Evolutionary conservation across 352 stramenopile genomes (phyloP), one percentile per base, ranked within the genome.

Genomic region (Blastocystis sp.): DNA sequence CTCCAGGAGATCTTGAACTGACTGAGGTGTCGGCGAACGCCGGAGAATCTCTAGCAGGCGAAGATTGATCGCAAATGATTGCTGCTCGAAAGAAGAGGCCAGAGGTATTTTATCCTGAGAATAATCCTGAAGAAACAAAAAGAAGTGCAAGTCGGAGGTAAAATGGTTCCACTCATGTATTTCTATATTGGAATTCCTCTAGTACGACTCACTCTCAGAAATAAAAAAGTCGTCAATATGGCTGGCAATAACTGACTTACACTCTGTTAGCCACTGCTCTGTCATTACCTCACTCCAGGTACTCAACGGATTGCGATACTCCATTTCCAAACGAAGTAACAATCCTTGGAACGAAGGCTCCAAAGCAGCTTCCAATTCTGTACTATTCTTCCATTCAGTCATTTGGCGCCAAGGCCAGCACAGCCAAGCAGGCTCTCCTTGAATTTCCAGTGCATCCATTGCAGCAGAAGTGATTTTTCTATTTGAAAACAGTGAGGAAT

Each of bases 321-420:
- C 23, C n/a, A 73, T 47, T 37, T 73, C 62, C 62, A 73, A 13
- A 9, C 34, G 62, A 7, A 73, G 62, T 39, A 73, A 37, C 62
- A n/a, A 29, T 20, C 23, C 26, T 15, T 73, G 26, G 8, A 73
- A 11, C 20, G 62, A 73, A 15, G 29, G 23, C 2, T 73, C 62
- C 20, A 73, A 20, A 7, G 26, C 7, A 20, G 6, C 43, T 37
- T 73, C 73, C 37, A 20, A n/a, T 43, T 69, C 20, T 34, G 5
- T 39, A 8, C 20, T 34, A 47, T n/a, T 37, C 13, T 68, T 84
- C 73, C 73, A 84, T n/a, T 84, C 23, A 4, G 73, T 68, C 20
- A 84, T 50, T 13, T 66, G 73, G 1, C 50, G 26, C 73, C 73
- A 84, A 5, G 73, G 73, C 73, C 73, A 84, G 1, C 15, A 47